phyloP scores from a whole-genome alignment of 495 filamentous ascomycete genomes.

The Neurospora pannonica region DNA sequence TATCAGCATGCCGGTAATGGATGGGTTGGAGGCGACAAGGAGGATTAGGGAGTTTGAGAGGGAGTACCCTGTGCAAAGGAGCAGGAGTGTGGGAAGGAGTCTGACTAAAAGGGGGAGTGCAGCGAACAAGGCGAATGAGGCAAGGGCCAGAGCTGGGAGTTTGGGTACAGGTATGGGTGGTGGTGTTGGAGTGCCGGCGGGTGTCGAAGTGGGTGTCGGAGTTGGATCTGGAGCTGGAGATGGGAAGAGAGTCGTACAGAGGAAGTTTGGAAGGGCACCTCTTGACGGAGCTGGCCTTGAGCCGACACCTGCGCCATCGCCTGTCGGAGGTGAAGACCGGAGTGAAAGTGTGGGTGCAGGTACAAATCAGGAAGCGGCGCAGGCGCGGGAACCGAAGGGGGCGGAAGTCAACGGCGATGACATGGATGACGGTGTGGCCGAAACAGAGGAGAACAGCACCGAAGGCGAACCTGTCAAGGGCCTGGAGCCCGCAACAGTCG shows the following conservation, averaged over 20 bases:
- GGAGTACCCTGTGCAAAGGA: not conserved
- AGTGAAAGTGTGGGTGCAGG: not conserved
- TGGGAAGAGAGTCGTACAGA: not conserved
- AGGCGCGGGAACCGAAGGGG: not conserved
- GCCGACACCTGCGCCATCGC: not conserved
- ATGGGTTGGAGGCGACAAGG: conserved; percentile 54
- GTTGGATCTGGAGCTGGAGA: not conserved
- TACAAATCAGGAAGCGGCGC: not conserved
- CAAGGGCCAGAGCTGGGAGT: not conserved
- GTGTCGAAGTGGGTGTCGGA: not conserved
- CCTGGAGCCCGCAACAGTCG: conserved; percentile 26
- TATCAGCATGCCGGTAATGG: conserved; percentile 66
- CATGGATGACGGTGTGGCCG: not conserved
- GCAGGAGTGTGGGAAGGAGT: not conserved
- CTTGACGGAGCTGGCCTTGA: not conserved
- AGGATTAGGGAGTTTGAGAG: conserved; percentile 52
- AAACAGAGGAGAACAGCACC: not conserved
- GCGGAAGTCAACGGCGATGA: not conserved
- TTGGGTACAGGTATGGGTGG: not conserved
- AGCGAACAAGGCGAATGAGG: not conserved
- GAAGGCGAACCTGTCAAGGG: not conserved
- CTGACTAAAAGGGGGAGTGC: not conserved
- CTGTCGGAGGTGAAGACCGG: not conserved
- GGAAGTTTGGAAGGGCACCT: not conserved
- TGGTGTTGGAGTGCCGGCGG: not conserved